Evolutionary conservation across 768 basidiomycete genomes (phyloP).

Genomic region (Pisolithus microcarpus): DNA sequence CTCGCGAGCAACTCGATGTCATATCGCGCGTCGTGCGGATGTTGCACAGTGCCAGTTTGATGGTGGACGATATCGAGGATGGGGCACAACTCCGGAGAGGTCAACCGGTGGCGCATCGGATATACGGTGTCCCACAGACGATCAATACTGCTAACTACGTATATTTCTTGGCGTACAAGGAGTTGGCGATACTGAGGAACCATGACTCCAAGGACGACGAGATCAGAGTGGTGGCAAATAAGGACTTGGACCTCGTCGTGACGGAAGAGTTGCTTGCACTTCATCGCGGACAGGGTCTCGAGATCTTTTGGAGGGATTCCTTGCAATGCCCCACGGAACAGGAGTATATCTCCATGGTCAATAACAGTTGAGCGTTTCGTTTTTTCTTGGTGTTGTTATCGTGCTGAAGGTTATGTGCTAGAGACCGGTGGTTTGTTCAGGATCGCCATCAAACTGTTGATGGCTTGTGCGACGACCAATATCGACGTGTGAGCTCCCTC

Average conservation of each 20-base stretch:
- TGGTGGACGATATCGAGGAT: constrained; percentile 97
- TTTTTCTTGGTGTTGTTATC: constrained; percentile 65
- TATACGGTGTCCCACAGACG: constrained; percentile 93
- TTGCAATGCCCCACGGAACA: constrained; percentile 89
- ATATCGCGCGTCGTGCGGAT: constrained; percentile 84
- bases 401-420: constrained; percentile 25
- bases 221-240: constrained; percentile 48
- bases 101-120: constrained; percentile 84
- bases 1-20: constrained; percentile 56
- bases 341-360: constrained; percentile 94
- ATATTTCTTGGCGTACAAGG: constrained; percentile 89
- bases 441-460: constrained; percentile 92
- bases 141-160: constrained; percentile 98
- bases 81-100: constrained; percentile 83
- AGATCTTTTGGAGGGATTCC: constrained; percentile 91
- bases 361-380: constrained; percentile 61
- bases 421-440: constrained; percentile 94
- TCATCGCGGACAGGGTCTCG: constrained; percentile 92
- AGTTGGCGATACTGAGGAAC: constrained; percentile 38
- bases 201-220: neutral
- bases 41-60: constrained; percentile 89
- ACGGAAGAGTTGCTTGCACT: constrained; percentile 66
- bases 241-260: constrained; percentile 53
- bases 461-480: constrained; percentile 73
- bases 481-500: constrained; percentile 41